A percentile compares a stretch with the other conserved stretches of the same genome.
Conservation (phyloP, 2,329 filamentous ascomycete species). For the Trichoderma simmonsii region DNA sequence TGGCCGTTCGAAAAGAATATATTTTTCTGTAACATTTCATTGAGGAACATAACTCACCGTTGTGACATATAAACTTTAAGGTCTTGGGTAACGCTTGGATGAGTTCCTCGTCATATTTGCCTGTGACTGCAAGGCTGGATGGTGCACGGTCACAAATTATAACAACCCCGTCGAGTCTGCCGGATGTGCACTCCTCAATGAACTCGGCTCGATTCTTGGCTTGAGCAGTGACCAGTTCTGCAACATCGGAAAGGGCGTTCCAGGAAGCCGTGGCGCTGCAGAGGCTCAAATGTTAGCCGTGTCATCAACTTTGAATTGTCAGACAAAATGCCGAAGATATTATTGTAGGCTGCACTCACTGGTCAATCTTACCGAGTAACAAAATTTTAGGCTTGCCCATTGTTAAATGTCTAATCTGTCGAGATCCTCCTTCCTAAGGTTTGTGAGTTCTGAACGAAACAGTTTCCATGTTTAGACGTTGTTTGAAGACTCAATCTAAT, state of each 20-base stretch:
- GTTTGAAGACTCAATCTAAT: neutral
- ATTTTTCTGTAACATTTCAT: neutral
- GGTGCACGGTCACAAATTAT: neutral
- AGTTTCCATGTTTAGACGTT: neutral
- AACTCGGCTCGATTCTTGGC: neutral
- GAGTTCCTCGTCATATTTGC: neutral
- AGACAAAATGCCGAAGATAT: neutral
- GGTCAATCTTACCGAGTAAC: neutral
- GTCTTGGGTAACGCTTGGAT: neutral
- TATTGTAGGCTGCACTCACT: neutral
- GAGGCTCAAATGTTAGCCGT: neutral
- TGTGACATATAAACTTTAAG: neutral
- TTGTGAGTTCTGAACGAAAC: neutral
- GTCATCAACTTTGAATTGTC: neutral
- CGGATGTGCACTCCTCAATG: neutral
- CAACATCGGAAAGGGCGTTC: neutral
- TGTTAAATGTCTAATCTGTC: neutral
- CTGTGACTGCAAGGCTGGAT: neutral
- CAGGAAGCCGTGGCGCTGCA: neutral
- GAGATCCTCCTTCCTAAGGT: neutral
- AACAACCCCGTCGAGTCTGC: neutral
- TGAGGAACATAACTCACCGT: neutral
- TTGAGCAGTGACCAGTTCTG: neutral
- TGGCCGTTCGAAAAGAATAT: neutral
- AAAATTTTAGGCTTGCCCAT: neutral